Evolutionary conservation across 306 rosid species (phyloP), one percentile per base, ranked within the genome.

Genomic region (Sindora glabra): DNA sequence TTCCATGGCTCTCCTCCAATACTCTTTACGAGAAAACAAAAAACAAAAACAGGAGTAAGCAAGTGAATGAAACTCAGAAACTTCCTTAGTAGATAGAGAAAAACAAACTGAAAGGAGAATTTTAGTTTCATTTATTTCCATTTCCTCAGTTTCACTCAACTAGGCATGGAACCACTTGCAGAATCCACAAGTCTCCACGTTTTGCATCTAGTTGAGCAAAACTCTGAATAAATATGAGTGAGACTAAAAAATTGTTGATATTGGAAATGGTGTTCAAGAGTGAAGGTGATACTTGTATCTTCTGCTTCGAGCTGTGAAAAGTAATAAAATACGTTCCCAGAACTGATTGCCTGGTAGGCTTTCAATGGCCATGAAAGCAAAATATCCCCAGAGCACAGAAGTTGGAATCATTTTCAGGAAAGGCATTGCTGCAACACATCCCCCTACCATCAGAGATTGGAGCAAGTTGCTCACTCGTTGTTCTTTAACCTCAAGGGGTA

Each of bases 321-420:
- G 77, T 21, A 81, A 62, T 13, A 87, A 66, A 71, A 87, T 81
- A 64, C 91, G 77, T 61, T 87, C 95, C 95, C 95, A 87, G 53
- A 75, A 87, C 56, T 87, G 91, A 77, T 87, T 87, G 14, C 95
- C 95, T 0, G 95, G 95, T 54, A 84, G 75, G 78, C 79, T 87
- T 66, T 87, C 95, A 51, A 83, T 78, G 68, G 95, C 95, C 95
- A 83, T 86, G 71, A 83, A 86, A 48, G 95, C 95, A 64, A 86
- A 86, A 74, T 86, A 86, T 27, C 95, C 95, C 87, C 90, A 87
- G 45, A 86, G 82, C 47, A 86, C 84, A 6, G 95, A 83, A 16
- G 90, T 86, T 32, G 95, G 95, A 70, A 83, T 86, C 87, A 19
- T 86, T 79, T 81, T 84, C 45, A 84, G 74, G 14, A 84, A 47